These are phyloP conservation scores for Thermochaetoides thermophila DNA, from an alignment of 495 filamentous ascomycete genomes.

Conservation along the genomic window DNA sequence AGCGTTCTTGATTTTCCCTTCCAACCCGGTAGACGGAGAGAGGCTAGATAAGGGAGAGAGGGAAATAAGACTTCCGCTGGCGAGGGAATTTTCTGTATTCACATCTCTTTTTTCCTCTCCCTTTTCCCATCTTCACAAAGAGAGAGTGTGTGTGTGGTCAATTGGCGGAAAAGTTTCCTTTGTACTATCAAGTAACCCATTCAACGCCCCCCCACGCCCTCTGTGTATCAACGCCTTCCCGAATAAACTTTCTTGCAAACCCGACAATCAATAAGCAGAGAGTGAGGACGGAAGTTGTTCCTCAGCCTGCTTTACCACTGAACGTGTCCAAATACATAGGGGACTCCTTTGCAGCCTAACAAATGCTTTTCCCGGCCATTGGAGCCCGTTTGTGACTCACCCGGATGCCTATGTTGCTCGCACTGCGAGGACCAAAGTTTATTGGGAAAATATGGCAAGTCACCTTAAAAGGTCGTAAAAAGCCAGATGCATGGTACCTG, in stretches of 20 bases:
- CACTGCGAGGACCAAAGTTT: no score
- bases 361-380: no score
- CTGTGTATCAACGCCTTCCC: slow-evolving; percentile 8
- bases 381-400: no score
- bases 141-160: neutral
- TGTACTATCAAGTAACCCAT: slow-evolving; percentile 6
- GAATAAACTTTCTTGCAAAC: slow-evolving; percentile 6
- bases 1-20: no score
- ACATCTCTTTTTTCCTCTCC: slow-evolving; percentile 1
- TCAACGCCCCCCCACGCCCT: slow-evolving; percentile 3
- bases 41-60: slow-evolving; percentile 1
- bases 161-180: slow-evolving; percentile 1
- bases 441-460: no score
- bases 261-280: neutral
- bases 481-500: no score
- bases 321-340: no score
- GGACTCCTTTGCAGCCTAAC: no score
- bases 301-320: no score
- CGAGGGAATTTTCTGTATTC: slow-evolving; percentile 1
- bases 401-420: no score
- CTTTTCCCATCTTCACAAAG: slow-evolving; percentile 2
- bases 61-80: neutral
- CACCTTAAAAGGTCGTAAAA: no score
- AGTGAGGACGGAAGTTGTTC: no score
- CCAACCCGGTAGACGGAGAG: slow-evolving; percentile 5